Percentiles rank a stretch among this genome's conserved stretches.
These are phyloP conservation scores for Tetracladium setigerum DNA, from an alignment of 495 filamentous ascomycete species.

Conservation along the genomic window DNA sequence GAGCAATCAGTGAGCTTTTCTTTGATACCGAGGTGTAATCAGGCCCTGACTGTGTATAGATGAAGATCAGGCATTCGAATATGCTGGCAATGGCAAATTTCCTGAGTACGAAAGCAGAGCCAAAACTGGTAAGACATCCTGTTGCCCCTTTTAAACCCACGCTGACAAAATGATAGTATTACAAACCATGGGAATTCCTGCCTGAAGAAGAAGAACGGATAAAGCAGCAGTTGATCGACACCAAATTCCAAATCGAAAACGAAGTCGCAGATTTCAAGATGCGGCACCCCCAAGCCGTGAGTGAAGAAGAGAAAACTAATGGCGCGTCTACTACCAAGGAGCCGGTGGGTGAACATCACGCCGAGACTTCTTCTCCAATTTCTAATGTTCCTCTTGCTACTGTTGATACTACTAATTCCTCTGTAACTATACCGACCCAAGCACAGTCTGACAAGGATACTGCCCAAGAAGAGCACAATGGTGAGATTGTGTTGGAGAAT, in stretches of 20 bases:
- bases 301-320: conserved; percentile 14
- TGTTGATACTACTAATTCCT: conserved; percentile 24
- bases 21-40: neutral
- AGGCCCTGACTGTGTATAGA: conserved; percentile 44
- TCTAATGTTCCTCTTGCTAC: conserved; percentile 28
- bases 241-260: conserved; percentile 35
- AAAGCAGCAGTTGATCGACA: conserved; percentile 36
- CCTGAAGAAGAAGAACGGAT: conserved; percentile 40
- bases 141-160: neutral
- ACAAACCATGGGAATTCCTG: conserved; percentile 76
- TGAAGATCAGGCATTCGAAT: conserved; percentile 61
- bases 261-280: conserved; percentile 35
- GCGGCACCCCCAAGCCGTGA: conserved; percentile 21
- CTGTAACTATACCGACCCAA: conserved; percentile 22
- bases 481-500: conserved; percentile 64
- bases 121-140: conserved; percentile 59
- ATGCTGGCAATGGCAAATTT: conserved; percentile 66
- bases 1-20: conserved; percentile 60
- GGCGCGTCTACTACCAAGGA: conserved; percentile 10
- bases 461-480: conserved; percentile 50
- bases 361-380: conserved; percentile 36
- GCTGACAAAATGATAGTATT: conserved; percentile 51
- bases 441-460: conserved; percentile 14
- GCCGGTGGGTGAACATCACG: conserved; percentile 40
- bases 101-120: conserved; percentile 64